These are phyloP conservation scores for Tuber microsphaerosporum DNA, from an alignment of 495 filamentous ascomycete species.

Conservation along the genomic window DNA sequence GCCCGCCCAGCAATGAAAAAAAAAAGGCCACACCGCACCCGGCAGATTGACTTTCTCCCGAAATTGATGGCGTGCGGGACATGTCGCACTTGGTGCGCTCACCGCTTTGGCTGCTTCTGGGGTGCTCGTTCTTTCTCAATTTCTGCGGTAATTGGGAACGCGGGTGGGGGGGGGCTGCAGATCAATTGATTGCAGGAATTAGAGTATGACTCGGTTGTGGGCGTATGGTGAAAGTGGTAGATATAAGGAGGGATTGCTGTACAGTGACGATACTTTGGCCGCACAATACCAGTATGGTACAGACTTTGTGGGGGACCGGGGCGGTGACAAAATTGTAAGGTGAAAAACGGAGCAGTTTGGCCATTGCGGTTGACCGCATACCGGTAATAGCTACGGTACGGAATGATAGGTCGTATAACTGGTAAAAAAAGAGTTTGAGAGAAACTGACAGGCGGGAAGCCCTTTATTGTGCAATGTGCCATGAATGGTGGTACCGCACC, in stretches of 20 bases:
- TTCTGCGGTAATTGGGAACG: background rate
- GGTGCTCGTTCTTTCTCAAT: background rate
- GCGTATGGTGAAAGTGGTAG: background rate
- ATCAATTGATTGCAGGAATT: background rate
- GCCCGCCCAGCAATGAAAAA: background rate
- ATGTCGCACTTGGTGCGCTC: background rate
- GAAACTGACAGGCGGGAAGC: background rate
- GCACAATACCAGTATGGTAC: background rate
- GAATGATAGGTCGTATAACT: background rate
- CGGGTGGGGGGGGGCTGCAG: background rate
- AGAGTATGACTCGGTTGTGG: background rate
- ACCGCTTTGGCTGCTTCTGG: background rate
- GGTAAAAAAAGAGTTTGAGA: background rate
- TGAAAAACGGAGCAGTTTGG: background rate
- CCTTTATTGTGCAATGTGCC: conserved; percentile 1
- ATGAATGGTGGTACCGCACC: background rate
- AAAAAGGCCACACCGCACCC: background rate
- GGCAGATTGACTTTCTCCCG: background rate
- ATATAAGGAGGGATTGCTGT: background rate
- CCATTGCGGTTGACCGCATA: background rate
- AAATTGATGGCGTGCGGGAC: conserved; percentile 6
- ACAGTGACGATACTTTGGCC: background rate
- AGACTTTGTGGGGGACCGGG: background rate
- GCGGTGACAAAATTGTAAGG: background rate
- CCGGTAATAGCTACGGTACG: background rate